Conservation (phyloP, 495 filamentous ascomycete genomes). For the Aspergillus sclerotiicarbonarius region DNA sequence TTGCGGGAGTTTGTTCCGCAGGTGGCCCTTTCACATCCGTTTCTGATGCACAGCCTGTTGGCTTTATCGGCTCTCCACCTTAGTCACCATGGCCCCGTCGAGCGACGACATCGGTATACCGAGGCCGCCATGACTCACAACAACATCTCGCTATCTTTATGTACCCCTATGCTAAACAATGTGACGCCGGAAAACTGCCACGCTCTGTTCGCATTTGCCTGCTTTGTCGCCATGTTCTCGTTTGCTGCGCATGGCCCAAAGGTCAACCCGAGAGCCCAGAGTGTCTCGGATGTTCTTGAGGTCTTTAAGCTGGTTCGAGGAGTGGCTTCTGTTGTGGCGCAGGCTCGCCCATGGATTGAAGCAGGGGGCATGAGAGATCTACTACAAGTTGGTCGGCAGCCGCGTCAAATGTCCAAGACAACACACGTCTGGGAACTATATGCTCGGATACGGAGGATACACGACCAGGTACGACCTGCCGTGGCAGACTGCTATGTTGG, state of each 20-base stretch:
- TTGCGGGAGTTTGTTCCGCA: slow-evolving; percentile 7
- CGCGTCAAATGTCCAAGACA: not conserved
- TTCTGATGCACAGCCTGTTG: slow-evolving; percentile 16
- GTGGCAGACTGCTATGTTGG: too few species aligned
- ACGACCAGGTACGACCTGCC: not conserved
- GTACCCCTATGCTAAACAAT: slow-evolving; percentile 5
- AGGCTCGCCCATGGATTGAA: slow-evolving; percentile 16
- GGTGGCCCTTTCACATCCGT: slow-evolving; percentile 3
- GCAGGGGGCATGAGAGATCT: slow-evolving; percentile 11
- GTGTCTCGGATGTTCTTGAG: slow-evolving; percentile 8
- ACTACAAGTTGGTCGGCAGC: slow-evolving; percentile 1
- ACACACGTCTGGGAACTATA: not conserved
- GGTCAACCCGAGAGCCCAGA: not conserved
- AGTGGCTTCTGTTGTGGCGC: slow-evolving; percentile 13
- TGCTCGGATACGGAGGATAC: not conserved
- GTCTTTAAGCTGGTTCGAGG: slow-evolving; percentile 15
- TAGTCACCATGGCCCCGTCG: not conserved
- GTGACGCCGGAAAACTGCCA: slow-evolving; percentile 15
- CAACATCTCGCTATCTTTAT: slow-evolving; percentile 7
- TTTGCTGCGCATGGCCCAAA: slow-evolving; percentile 8
- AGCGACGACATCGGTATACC: not conserved
- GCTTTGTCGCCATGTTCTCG: slow-evolving; percentile 9
- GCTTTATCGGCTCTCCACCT: slow-evolving; percentile 12
- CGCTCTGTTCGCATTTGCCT: slow-evolving; percentile 15
- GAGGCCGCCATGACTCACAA: slow-evolving; percentile 14